These are phyloP conservation scores for Onygenales sp. DNA, from an alignment of 2,329 filamentous ascomycete genomes.

Conservation along the genomic window DNA sequence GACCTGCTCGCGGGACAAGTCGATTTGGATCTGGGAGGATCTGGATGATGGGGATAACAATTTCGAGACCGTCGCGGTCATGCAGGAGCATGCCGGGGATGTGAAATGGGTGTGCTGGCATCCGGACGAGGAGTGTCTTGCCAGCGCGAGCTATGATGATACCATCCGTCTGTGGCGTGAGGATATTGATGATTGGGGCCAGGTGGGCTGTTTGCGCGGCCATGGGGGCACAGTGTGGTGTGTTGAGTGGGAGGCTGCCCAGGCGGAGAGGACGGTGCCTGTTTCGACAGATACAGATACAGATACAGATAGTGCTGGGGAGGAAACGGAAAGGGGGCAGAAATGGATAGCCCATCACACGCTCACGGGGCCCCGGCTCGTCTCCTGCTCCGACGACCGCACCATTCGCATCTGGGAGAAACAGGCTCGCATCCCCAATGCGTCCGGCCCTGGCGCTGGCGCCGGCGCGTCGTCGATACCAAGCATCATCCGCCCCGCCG, in stretches of 20 bases:
- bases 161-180: conserved; percentile 82
- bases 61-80: conserved; percentile 90
- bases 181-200: conserved; percentile 89
- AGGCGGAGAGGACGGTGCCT: conserved; percentile 1
- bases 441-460: conserved; percentile 16
- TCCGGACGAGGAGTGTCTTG: conserved; percentile 68
- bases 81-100: conserved; percentile 90
- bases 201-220: conserved; percentile 69
- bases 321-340: conserved; percentile 20
- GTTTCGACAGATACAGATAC: conserved; percentile 7
- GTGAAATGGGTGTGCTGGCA: conserved; percentile 94
- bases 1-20: conserved; percentile 86
- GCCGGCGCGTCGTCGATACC: conserved; percentile 47
- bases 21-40: conserved; percentile 98
- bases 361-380: conserved; percentile 47
- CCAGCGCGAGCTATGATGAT: conserved; percentile 89
- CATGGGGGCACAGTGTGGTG: conserved; percentile 87
- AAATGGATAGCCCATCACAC: conserved; percentile 23
- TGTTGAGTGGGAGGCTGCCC: conserved; percentile 52
- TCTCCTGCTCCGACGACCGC: conserved; percentile 78
- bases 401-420: conserved; percentile 73
- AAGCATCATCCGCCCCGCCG: conserved; percentile 72
- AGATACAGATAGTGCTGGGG: conserved; percentile 16
- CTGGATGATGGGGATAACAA: conserved; percentile 78
- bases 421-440: conserved; percentile 39